Evolutionary conservation across 1,284 basidiomycete genomes (phyloP).

Genomic region (Lentinula novae-zelandiae): DNA sequence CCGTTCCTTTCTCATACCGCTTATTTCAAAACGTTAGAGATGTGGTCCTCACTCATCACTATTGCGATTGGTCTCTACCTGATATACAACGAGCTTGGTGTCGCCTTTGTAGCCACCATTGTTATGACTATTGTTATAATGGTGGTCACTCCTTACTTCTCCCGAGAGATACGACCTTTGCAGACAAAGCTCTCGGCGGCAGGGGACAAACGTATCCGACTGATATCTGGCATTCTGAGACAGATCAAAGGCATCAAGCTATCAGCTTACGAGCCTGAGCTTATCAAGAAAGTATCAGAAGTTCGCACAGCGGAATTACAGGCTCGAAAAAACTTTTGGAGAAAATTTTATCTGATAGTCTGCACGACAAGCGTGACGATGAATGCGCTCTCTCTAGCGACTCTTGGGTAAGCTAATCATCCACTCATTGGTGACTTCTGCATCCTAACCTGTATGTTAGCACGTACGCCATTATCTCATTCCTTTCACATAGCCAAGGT

Average conservation of each 20-base stretch:
- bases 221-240: neutral
- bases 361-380: neutral
- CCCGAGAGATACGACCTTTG: neutral
- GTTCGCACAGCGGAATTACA: neutral
- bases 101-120: neutral
- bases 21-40: neutral
- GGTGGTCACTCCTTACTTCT: neutral
- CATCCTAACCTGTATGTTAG: neutral
- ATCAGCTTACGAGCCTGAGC: neutral
- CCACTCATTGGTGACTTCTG: neutral
- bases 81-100: neutral
- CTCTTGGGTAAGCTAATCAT: neutral
- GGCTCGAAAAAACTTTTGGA: neutral
- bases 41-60: neutral
- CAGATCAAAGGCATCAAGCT: constrained; percentile 1
- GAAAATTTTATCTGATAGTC: neutral
- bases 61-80: neutral
- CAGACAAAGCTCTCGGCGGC: neutral
- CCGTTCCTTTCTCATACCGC: neutral
- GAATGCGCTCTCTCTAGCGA: neutral
- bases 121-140: constrained; percentile 1
- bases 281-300: neutral
- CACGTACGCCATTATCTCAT: neutral
- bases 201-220: neutral
- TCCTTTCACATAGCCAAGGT: neutral